Evolutionary conservation across 176 grass and related monocot genomes (phyloP), one percentile per base, ranked within the genome.

Genomic region (Rhynchospora breviuscula): DNA sequence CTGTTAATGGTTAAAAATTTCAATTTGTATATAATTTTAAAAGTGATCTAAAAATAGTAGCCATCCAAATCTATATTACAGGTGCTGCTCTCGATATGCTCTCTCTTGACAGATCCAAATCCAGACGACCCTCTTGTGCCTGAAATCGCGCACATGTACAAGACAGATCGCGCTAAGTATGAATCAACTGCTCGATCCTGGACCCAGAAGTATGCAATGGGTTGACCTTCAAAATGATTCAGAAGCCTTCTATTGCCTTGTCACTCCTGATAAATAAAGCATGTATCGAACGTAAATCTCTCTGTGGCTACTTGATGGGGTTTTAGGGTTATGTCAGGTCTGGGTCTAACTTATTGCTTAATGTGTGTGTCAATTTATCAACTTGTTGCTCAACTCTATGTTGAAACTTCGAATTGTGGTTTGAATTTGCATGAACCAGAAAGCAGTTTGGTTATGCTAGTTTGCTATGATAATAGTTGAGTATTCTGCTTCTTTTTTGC

Each of bases 131-230:
- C 93, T 0, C 71, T 96, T 74, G 93, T 96, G 60, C 93, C 93
- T 0, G 93, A 96, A 86, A 96, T 96, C 0, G 93, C 93, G 48
- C 93, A 96, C 91, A 96, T 96, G 91, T 96, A 96, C 89, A 96
- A 96, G 90, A 93, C 90, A 18, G 93, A 96, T 71, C 66, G 93
- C 64, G 68, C 88, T 21, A 96, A 96, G 85, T 96, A 96, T 0
- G 93, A 96, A 79, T 93, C 91, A 44, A 96, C 93, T 33, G 93
- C 91, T 0, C 91, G 93, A 82, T 96, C 93, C 67, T 96, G 93
- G 93, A 96, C 93, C 10, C 90, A 96, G 91, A 93, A 96, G 91
- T 93, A 96, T 0, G 93, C 93, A 51, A 96, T 96, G 93, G 93
- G 90, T 78, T 96, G 89, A 82, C 25, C n/a, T 49, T 21, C 10